A percentile compares a stretch with the other conserved stretches of the same genome.
Conservation (phyloP, 2,329 filamentous ascomycete genomes). For the Exserohilum rostratum region DNA sequence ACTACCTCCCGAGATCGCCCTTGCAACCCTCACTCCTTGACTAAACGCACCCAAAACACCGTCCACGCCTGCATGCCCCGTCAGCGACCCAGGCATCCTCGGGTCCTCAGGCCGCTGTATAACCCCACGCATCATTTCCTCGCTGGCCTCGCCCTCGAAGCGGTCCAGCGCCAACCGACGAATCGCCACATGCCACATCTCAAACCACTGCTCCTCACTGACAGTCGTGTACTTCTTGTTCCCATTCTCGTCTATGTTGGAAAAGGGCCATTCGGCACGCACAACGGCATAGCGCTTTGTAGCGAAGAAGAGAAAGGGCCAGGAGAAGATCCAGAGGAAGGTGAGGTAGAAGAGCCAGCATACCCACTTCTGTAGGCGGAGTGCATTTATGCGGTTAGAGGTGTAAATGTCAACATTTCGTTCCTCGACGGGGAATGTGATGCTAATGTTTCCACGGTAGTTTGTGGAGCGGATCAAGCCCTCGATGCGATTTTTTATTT, state of each 20-base stretch:
- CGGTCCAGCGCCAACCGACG: slow-evolving; percentile 64
- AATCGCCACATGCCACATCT: slow-evolving; percentile 67
- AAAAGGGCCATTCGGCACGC: slow-evolving; percentile 66
- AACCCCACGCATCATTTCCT: slow-evolving; percentile 46
- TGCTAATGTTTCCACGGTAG: slow-evolving; percentile 67
- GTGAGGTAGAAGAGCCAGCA: slow-evolving; percentile 69
- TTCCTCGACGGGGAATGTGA: slow-evolving; percentile 66
- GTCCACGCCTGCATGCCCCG: slow-evolving; percentile 40
- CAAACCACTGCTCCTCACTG: slow-evolving; percentile 64
- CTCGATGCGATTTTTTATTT: slow-evolving; percentile 60
- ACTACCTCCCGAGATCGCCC: slow-evolving; percentile 29
- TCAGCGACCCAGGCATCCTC: slow-evolving; percentile 37
- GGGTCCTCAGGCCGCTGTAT: slow-evolving; percentile 53
- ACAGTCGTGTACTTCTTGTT: slow-evolving; percentile 57
- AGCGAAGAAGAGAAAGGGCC: slow-evolving; percentile 71
- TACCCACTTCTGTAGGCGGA: slow-evolving; percentile 69
- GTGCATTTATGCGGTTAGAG: slow-evolving; percentile 65
- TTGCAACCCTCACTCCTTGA: slow-evolving; percentile 42
- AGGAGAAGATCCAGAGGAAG: slow-evolving; percentile 71
- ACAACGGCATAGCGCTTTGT: slow-evolving; percentile 72
- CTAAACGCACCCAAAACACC: slow-evolving; percentile 40
- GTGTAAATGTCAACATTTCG: slow-evolving; percentile 68
- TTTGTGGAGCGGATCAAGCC: slow-evolving; percentile 67
- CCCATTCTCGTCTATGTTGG: slow-evolving; percentile 42
- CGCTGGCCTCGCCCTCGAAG: slow-evolving; percentile 62